Conservation (phyloP, 176 grass and related monocot species). For the Oryza longistaminata region DNA sequence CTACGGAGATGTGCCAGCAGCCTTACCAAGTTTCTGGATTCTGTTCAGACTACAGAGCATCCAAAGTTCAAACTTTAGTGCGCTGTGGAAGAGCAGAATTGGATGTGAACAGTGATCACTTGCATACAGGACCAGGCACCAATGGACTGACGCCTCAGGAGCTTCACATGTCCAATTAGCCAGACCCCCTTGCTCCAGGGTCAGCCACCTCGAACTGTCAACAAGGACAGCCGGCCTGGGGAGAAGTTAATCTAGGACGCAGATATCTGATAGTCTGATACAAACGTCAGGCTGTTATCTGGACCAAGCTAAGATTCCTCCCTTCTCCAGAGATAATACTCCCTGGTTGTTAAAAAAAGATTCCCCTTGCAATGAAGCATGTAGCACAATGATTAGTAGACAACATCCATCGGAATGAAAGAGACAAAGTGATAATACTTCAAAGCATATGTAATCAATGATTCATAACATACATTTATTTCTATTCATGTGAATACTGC, state of each 20-base stretch:
- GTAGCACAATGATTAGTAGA: slow-evolving; percentile 28
- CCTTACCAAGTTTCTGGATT: background rate
- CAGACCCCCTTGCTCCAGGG: slow-evolving; percentile 8
- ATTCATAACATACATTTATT: background rate
- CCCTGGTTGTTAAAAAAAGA: background rate
- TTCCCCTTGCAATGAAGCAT: slow-evolving; percentile 25
- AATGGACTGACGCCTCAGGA: background rate
- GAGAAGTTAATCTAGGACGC: slow-evolving; percentile 37
- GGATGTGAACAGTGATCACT: slow-evolving; percentile 7
- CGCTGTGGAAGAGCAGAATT: background rate
- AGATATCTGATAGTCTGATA: background rate
- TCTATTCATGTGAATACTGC: background rate
- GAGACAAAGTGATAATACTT: background rate
- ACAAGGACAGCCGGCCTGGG: slow-evolving; percentile 20
- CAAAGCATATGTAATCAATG: background rate
- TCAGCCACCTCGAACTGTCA: slow-evolving; percentile 39
- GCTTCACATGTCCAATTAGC: slow-evolving; percentile 1
- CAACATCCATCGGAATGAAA: background rate
- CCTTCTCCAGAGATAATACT: slow-evolving; percentile 35
- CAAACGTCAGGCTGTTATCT: slow-evolving; percentile 24
- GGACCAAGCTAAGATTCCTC: slow-evolving; percentile 41
- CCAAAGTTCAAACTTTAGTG: slow-evolving; percentile 17
- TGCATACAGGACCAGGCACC: slow-evolving; percentile 5
- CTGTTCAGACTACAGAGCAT: slow-evolving; percentile 20
- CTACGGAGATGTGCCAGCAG: background rate